Percentiles rank a stretch among this genome's conserved stretches.
These are phyloP conservation scores for Saturnispora silvae DNA, from an alignment of 805 yeast species.

Conservation along the genomic window DNA sequence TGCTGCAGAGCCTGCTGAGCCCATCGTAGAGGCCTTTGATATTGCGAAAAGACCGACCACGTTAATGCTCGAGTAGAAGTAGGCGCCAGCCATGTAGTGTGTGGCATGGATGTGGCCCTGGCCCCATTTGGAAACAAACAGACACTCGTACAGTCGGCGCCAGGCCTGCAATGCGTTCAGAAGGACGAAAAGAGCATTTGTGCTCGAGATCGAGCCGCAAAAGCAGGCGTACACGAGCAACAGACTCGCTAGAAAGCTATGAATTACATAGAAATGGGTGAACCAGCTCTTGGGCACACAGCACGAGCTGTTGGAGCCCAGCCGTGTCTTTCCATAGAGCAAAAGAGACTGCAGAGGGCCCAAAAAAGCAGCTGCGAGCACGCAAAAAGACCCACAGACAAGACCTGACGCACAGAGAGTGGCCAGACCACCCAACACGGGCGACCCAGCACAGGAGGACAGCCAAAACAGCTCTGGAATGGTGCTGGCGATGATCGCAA, in stretches of 20 bases:
- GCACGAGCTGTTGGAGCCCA: constrained; percentile 1
- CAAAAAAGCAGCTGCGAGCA: too few species aligned
- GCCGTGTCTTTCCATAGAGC: constrained; percentile 4
- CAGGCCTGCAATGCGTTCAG: constrained; percentile 38
- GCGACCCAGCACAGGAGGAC: too few species aligned
- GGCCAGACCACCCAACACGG: too few species aligned
- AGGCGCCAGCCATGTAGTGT: constrained; percentile 57
- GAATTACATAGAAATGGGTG: constrained; percentile 47
- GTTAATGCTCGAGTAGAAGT: constrained; percentile 44
- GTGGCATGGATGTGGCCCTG: constrained; percentile 42
- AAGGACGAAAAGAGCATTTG: constrained; percentile 3
- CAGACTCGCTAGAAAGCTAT: constrained; percentile 25
- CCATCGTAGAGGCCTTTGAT: too few species aligned
- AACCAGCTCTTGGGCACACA: constrained; percentile 59
- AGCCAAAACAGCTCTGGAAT: too few species aligned
- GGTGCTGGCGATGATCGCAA: too few species aligned
- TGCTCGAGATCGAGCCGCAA: background rate
- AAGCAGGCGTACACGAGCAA: background rate
- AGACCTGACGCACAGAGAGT: too few species aligned
- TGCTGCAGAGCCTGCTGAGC: too few species aligned
- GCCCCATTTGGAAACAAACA: constrained; percentile 37
- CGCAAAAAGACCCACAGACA: too few species aligned
- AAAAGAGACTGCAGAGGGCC: constrained; percentile 5
- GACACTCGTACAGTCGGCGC: constrained; percentile 48
- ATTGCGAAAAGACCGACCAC: too few species aligned